phyloP scores from a whole-genome alignment of 371 early-diverging fungal species.

The Paraphysoderma sedebokerense region DNA sequence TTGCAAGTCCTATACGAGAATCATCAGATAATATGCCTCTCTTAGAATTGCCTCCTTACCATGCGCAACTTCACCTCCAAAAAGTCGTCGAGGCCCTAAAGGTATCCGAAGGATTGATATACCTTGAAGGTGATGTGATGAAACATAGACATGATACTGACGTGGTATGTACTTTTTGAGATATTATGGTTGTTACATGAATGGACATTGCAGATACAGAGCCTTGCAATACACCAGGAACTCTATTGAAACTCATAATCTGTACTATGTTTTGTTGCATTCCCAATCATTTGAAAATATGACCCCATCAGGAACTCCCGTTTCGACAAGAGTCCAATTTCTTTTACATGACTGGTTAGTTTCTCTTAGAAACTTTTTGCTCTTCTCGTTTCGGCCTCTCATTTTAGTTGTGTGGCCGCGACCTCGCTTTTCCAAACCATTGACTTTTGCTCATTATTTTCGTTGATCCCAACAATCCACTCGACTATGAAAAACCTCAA shows the following conservation, averaged over 20 bases:
- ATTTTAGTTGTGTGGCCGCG: no score
- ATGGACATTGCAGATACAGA: neutral
- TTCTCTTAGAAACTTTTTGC: no score
- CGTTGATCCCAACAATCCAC: no score
- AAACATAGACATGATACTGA: slow-evolving; percentile 55
- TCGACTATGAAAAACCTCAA: no score
- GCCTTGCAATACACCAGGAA: no score
- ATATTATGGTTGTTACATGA: neutral
- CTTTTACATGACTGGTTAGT: slow-evolving; percentile 30
- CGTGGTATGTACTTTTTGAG: slow-evolving; percentile 14
- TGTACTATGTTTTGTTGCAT: neutral
- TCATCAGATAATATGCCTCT: no score
- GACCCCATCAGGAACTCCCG: slow-evolving; percentile 20
- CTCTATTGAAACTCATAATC: neutral
- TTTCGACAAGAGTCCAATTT: slow-evolving; percentile 82
- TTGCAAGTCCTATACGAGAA: no score
- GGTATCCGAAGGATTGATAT: slow-evolving; percentile 38
- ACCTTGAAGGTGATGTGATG: slow-evolving; percentile 41
- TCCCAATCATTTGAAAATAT: neutral
- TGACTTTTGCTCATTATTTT: no score
- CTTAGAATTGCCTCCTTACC: no score
- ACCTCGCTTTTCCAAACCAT: no score
- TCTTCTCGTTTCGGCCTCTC: no score
- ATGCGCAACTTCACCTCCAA: no score
- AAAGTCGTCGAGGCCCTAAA: slow-evolving; percentile 40